Evolutionary conservation across 768 basidiomycete genomes (phyloP), one percentile per base, ranked within the genome.

Genomic region (Trametes coccinea): DNA sequence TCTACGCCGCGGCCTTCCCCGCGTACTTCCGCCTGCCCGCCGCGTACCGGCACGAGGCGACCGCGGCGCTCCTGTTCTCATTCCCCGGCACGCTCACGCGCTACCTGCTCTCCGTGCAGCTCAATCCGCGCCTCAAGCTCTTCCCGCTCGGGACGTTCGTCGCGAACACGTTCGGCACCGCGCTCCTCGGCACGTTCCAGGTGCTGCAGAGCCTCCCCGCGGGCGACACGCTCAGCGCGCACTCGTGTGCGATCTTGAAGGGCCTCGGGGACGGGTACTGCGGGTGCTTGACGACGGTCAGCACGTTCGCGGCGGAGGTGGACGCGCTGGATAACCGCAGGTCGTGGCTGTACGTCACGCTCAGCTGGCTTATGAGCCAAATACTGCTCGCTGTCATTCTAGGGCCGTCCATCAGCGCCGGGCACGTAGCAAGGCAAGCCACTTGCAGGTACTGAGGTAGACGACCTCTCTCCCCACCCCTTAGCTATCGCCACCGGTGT

Each of bases 201-300:
- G 85, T 90, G 53, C 72, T 93, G 45, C 90, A 93, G 71, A 82
- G 84, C 59, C 76, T 77, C 10, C 63, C 72, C 37, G 62, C 74
- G 27, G 56, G 56, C 37, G 60, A 63, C 37, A 77, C 81, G 10
- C 71, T 78, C 7, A 82, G 87, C 1, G 71, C 74, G 22, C 75
- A 80, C 60, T 79, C 83, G 37, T 97, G 95, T 70, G 79, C 83
- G 29, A 77, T 93, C 17, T 73, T 98, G 44, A 88, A 92, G 70
- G 95, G 93, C 1, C 75, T 98, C 40, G 78, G 80, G 27, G 93
- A 98, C 71, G 97, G 97, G 6, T 98, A 93, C 71, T 98, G 95
- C 71, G 97, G 95, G 10, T 95, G 93, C 76, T 78, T 98, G 67
- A 95, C 90, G 1, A 99, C 97, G 1, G 83, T 99, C 67, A 93